Evolutionary conservation across 768 basidiomycete species (phyloP), one percentile per base, ranked within the genome.

Genomic region (Lactarius akahatsu): DNA sequence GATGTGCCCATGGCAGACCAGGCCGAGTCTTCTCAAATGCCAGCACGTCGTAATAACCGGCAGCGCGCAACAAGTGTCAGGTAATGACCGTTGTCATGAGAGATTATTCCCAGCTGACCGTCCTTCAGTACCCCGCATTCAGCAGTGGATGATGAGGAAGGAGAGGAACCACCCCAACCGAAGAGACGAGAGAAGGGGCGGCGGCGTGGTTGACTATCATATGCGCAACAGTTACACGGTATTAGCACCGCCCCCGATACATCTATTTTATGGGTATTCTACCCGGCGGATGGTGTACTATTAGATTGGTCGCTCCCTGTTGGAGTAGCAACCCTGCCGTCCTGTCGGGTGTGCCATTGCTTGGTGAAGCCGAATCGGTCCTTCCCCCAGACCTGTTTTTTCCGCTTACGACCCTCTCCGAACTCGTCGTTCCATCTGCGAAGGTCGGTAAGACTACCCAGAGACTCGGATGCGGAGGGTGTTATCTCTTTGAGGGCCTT

Each of bases 341-440:
- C 83, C 52, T 81, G 81, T 30, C 70, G 75, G 41, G 70, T 69
- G 9, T 69, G 73, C 32, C 76, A 71, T 70, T 80, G 78, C 71
- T 87, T 80, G 11, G 85, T 82, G 76, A 96, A 97, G 23, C 95
- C 95, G 75, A 98, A 98, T 57, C 83, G 82, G 65, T 87, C 92
- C 72, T 89, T 92, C 30, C 95, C 96, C 85, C 95, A 94, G 40
- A 90, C 88, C 72, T 88, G 86, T 72, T 84, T 84, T 72, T 82
- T 87, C 61, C 83, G 85, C 69, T 80, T 83, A 20, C 84, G 78
- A 6, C 93, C 94, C 75, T 96, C 94, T 30, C 96, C 95, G 76
- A 94, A 96, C 74, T 96, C 91, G 57, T 95, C 91, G 67, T 96
- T 95, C 93, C 93, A 96, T 77, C 89, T 90, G 54, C 89, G 84